Evolutionary conservation across 179 eudicot genomes (phyloP).

Genomic region (Drosera spatulata): DNA sequence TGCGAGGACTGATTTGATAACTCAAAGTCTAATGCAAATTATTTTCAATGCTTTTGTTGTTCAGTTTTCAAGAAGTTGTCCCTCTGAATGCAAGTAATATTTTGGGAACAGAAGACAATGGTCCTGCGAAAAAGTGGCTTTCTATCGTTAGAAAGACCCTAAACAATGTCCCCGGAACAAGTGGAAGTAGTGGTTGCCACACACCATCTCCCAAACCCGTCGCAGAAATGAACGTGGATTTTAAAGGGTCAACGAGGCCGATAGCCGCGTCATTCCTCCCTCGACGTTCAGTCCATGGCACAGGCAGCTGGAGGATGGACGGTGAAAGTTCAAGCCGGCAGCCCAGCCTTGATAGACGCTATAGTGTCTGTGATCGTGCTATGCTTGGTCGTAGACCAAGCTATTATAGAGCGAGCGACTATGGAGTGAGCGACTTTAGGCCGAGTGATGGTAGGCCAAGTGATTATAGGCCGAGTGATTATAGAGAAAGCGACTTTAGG

Average conservation of each 20-base stretch:
- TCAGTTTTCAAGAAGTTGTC: slow-evolving; percentile 91
- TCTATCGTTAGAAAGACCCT: slow-evolving; percentile 57
- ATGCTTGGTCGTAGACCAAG: slow-evolving; percentile 53
- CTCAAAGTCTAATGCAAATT: too few relatives aligned
- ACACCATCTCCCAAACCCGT: slow-evolving; percentile 46
- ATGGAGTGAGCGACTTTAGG: slow-evolving; percentile 22
- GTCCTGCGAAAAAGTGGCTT: slow-evolving; percentile 88
- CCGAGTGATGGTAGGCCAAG: slow-evolving; percentile 36
- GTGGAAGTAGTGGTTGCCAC: slow-evolving; percentile 50
- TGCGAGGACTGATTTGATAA: too few relatives aligned
- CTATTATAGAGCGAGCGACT: slow-evolving; percentile 50
- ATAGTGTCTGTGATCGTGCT: slow-evolving; percentile 40
- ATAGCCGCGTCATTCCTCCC: slow-evolving; percentile 33
- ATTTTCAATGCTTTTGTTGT: background rate
- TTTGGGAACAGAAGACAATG: slow-evolving; percentile 85
- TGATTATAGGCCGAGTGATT: slow-evolving; percentile 55
- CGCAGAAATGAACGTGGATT: slow-evolving; percentile 35
- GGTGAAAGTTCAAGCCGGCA: slow-evolving; percentile 35
- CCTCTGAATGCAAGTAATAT: slow-evolving; percentile 92
- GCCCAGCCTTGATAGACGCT: slow-evolving; percentile 35
- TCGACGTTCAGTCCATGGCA: slow-evolving; percentile 37
- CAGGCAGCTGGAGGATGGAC: slow-evolving; percentile 19
- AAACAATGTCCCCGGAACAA: slow-evolving; percentile 69
- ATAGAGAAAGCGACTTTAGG: slow-evolving; percentile 31
- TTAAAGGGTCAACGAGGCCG: slow-evolving; percentile 25